Base-by-base conservation (phyloP, 208 protist genomes). In the Crithidia brevicula region DNA sequence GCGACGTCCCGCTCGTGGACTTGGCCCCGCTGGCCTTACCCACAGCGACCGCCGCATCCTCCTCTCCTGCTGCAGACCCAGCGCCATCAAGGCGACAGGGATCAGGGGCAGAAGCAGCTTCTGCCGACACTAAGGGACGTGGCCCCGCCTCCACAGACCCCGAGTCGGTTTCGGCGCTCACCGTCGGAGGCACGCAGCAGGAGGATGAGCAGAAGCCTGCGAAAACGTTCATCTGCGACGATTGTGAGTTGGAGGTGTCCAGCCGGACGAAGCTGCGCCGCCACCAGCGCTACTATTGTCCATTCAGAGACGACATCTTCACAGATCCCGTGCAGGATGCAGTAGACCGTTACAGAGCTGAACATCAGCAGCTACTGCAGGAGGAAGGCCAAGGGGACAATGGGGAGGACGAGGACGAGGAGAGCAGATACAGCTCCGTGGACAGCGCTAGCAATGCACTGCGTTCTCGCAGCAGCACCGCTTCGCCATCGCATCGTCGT, bases 221-320 rank as follows among this genome's bases (percentile, higher is more conserved):
- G 7, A 42, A n/a, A 13, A 47, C 38, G 15, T 79, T 74, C 63
- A 67, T 58, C 23, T 95, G 90, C 53, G 72, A 78, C 16, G 80
- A 89, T 51, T 95, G 90, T 47, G 90, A 91, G 64, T 62, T 89
- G 56, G 85, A 93, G 65, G 66, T 93, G 25, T 72, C 77, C 53
- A 86, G 72, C 43, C 66, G 64, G n/a, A 27, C 74, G 16, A 86
- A 88, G 45, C 75, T 95, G 23, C 77, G 60, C 11, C 90, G 90
- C 1, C 90, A 95, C 52, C 53, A 74, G 62, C 61, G 62, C 20
- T 92, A 88, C 67, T 89, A 83, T 71, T 95, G 90, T 40, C 90
- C 90, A 18, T 95, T 95, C 56, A 77, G 90, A 20, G 83, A 93
- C 13, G 78, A 90, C 62, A 79, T 80, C n/a, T 89, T 83, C 49